These are phyloP conservation scores for Platismatia glauca DNA, from an alignment of 495 filamentous ascomycete genomes.

Conservation along the genomic window DNA sequence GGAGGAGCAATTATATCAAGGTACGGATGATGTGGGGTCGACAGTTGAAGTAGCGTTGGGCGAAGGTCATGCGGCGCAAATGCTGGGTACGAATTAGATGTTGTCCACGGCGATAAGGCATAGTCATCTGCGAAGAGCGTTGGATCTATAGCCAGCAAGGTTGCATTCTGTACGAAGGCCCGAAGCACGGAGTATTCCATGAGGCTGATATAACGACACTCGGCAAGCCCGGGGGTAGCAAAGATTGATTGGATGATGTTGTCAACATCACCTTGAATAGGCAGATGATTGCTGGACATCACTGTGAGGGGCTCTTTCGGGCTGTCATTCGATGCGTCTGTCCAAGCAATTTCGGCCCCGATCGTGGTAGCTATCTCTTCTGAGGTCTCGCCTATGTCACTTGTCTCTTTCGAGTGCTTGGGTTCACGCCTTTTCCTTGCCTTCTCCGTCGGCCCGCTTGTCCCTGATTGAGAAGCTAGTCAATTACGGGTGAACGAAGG, in stretches of 20 bases:
- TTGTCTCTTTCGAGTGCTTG: background rate
- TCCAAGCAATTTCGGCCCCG: background rate
- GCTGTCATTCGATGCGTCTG: background rate
- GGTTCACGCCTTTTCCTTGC: background rate
- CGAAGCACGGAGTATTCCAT: constrained; percentile 18
- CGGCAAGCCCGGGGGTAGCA: constrained; percentile 1
- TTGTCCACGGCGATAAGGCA: constrained; percentile 18
- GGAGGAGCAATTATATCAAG: constrained; percentile 35
- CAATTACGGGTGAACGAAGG: background rate
- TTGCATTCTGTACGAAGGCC: constrained; percentile 16
- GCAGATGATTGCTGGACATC: background rate
- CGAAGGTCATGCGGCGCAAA: constrained; percentile 25
- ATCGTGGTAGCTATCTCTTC: background rate
- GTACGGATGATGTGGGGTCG: constrained; percentile 34
- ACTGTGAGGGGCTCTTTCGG: background rate
- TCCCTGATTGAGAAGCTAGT: background rate
- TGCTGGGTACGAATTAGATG: constrained; percentile 14
- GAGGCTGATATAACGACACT: constrained; percentile 18
- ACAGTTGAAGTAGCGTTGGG: constrained; percentile 32
- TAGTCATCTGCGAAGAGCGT: constrained; percentile 9
- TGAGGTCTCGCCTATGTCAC: background rate
- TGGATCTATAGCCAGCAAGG: constrained; percentile 9
- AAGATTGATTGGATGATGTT: background rate
- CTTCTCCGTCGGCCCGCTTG: background rate
- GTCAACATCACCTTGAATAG: background rate